Evolutionary conservation across 495 filamentous ascomycete species (phyloP).

Genomic region (Margaritispora aquatica): DNA sequence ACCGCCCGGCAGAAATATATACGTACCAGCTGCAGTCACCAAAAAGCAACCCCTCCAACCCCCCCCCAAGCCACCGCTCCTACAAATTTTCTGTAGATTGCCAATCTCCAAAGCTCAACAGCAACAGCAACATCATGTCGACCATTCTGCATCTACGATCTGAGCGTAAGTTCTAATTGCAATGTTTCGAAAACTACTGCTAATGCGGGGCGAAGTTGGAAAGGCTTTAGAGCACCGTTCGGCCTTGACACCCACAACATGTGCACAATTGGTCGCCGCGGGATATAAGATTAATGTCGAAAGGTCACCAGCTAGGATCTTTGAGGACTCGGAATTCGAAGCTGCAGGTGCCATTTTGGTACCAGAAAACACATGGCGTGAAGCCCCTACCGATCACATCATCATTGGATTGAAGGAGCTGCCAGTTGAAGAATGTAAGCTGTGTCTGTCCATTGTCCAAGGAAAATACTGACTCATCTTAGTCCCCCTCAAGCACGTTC

Average conservation of each 20-base stretch:
- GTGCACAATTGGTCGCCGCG: constrained; percentile 72
- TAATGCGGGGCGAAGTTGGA: constrained; percentile 22
- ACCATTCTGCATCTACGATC: constrained; percentile 24
- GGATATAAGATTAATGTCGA: constrained; percentile 85
- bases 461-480: no score
- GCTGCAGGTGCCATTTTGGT: constrained; percentile 69
- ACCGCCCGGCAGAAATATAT: no score
- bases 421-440: constrained; percentile 74
- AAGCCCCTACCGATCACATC: constrained; percentile 70
- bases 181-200: no score
- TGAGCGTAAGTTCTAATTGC: constrained; percentile 17
- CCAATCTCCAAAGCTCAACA: no score
- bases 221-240: constrained; percentile 22
- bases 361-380: constrained; percentile 70
- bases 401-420: constrained; percentile 94
- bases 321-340: constrained; percentile 64
- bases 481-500: constrained; percentile 79
- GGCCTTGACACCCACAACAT: constrained; percentile 47
- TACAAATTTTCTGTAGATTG: no score
- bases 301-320: constrained; percentile 73
- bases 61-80: not conserved
- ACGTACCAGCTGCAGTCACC: no score
- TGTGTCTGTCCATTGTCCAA: no score
- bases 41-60: not conserved
- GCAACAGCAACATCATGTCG: constrained; percentile 21